A percentile compares a stretch with the other conserved stretches of the same genome.
Evolutionary conservation across 225 moss, liverwort and hornwort genomes (phyloP).

Genomic region (Rhytidiadelphus loreus): DNA sequence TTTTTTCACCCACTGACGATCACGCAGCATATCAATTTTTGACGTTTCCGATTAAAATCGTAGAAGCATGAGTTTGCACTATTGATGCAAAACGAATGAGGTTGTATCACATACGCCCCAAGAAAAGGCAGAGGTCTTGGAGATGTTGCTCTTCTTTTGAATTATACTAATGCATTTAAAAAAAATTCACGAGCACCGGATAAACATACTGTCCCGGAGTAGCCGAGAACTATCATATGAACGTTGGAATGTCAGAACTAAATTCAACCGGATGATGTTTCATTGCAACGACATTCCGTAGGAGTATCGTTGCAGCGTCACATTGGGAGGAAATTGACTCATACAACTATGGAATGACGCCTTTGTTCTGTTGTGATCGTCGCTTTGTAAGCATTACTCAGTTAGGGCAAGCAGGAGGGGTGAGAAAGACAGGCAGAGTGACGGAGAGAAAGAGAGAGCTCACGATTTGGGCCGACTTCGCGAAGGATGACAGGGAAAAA

Average conservation of each 20-base stretch:
- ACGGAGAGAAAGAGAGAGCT: background rate
- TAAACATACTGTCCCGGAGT: background rate
- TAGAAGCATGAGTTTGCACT: background rate
- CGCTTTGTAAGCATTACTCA: background rate
- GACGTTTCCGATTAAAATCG: background rate
- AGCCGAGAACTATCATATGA: background rate
- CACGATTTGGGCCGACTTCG: conserved; percentile 13
- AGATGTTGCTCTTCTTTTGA: background rate
- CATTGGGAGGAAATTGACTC: background rate
- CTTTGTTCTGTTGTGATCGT: background rate
- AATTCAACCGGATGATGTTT: background rate
- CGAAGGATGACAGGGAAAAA: conserved; percentile 10
- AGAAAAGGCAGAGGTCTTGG: background rate
- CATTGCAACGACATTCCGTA: background rate
- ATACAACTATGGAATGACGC: no score
- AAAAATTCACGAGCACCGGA: background rate
- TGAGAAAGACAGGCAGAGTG: background rate
- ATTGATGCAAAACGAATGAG: background rate
- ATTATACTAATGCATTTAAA: background rate
- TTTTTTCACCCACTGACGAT: background rate
- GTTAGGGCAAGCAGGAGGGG: background rate
- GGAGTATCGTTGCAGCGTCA: background rate
- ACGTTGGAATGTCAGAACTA: background rate
- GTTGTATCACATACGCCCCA: no score
- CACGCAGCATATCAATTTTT: background rate